phyloP scores from a whole-genome alignment of 2,329 filamentous ascomycete species.

The Decorospora gaudefroyi region DNA sequence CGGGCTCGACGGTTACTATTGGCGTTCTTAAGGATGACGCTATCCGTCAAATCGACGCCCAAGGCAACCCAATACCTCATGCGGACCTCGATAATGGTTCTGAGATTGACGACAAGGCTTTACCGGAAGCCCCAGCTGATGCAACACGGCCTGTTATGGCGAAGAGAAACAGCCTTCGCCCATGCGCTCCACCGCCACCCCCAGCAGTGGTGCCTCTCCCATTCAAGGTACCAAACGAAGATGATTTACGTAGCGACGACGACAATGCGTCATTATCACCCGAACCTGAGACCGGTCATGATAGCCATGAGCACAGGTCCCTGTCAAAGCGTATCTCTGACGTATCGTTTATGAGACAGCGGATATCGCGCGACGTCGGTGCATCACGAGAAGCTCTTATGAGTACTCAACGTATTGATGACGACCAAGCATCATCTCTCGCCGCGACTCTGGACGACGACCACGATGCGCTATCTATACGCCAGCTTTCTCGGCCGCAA shows the following conservation, averaged over 20 bases:
- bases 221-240: conserved; percentile 61
- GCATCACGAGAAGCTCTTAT: conserved; percentile 48
- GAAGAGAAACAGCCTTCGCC: conserved; percentile 29
- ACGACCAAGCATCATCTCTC: conserved; percentile 54
- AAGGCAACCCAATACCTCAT: conserved; percentile 33
- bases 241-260: conserved; percentile 51
- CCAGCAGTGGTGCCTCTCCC: conserved; percentile 67
- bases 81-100: conserved; percentile 3
- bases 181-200: conserved; percentile 49
- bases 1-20: conserved; percentile 57
- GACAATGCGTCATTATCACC: conserved; percentile 64
- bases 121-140: conserved; percentile 11
- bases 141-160: conserved; percentile 1
- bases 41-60: conserved; percentile 41
- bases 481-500: conserved; percentile 34
- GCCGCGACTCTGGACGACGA: conserved; percentile 65
- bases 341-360: conserved; percentile 38
- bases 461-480: conserved; percentile 46
- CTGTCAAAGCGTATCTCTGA: conserved; percentile 46
- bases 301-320: conserved; percentile 24
- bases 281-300: conserved; percentile 32
- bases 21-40: conserved; percentile 58
- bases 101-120: conserved; percentile 2
- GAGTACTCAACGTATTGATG: conserved; percentile 40
- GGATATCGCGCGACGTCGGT: conserved; percentile 20